Evolutionary conservation across 768 basidiomycete genomes (phyloP).

Genomic region (Imleria badia): DNA sequence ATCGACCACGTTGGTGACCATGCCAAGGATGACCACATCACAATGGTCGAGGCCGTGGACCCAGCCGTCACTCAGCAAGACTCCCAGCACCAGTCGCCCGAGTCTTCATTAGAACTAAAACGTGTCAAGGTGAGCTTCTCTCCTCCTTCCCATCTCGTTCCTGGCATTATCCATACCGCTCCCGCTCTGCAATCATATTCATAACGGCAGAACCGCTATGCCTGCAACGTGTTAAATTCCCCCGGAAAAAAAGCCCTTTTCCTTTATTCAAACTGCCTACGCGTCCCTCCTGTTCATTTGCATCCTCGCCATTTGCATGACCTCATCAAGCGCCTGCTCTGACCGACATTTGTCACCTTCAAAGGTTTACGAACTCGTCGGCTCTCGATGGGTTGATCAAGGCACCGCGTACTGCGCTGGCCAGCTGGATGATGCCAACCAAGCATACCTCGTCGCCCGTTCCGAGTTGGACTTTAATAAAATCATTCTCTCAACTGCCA

Average conservation of each 20-base stretch:
- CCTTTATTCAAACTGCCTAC: slow-evolving; percentile 18
- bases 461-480: slow-evolving; percentile 71
- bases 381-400: slow-evolving; percentile 90
- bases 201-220: slow-evolving; percentile 21
- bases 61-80: slow-evolving; percentile 50
- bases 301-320: slow-evolving; percentile 27
- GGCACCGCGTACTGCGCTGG: slow-evolving; percentile 97
- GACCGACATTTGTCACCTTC: slow-evolving; percentile 28
- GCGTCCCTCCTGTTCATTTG: slow-evolving; percentile 20
- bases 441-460: slow-evolving; percentile 82
- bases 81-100: slow-evolving; percentile 58
- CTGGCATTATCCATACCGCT: slow-evolving; percentile 10
- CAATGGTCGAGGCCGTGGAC: slow-evolving; percentile 36
- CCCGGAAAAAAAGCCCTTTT: slow-evolving; percentile 4
- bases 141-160: slow-evolving; percentile 18
- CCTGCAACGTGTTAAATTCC: slow-evolving; percentile 25
- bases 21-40: slow-evolving; percentile 33
- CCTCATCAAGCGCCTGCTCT: slow-evolving; percentile 32
- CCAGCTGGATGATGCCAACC: slow-evolving; percentile 73
- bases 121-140: slow-evolving; percentile 72
- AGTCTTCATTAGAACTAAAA: slow-evolving; percentile 73
- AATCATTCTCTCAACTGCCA: slow-evolving; percentile 76
- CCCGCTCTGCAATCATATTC: slow-evolving; percentile 21
- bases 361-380: slow-evolving; percentile 94
- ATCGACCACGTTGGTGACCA: slow-evolving; percentile 35